Percentiles rank a stretch among this genome's conserved stretches.
These are phyloP conservation scores for Persicaria maculosa DNA, from an alignment of 148 eudicot genomes.

Conservation along the genomic window DNA sequence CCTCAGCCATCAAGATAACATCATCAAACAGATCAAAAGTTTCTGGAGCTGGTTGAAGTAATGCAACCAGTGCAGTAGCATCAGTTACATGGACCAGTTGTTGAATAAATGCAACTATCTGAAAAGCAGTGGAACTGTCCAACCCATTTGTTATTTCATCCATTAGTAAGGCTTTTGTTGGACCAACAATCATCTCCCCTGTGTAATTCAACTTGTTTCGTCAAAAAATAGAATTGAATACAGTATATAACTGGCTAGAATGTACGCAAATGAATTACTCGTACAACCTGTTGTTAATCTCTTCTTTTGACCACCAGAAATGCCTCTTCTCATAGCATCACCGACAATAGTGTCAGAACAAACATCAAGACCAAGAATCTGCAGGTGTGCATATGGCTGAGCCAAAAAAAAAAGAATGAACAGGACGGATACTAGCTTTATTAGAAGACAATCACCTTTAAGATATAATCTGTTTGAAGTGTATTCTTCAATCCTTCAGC, in stretches of 20 bases:
- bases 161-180: conserved; percentile 66
- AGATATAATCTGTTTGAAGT: conserved; percentile 74
- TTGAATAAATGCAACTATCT: conserved; percentile 57
- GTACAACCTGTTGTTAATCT: conserved; percentile 64
- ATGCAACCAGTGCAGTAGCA: conserved; percentile 60
- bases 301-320: conserved; percentile 88
- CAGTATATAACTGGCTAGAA: too few relatives aligned
- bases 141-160: conserved; percentile 92
- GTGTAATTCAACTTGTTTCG: conserved; percentile 7
- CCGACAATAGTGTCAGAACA: conserved; percentile 73
- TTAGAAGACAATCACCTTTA: conserved; percentile 43
- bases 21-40: conserved; percentile 79
- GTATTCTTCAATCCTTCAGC: conserved; percentile 56
- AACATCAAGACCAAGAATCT: conserved; percentile 79
- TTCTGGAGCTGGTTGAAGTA: conserved; percentile 93
- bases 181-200: conserved; percentile 95
- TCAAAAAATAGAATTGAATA: background rate
- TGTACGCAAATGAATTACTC: background rate
- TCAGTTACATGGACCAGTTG: conserved; percentile 64
- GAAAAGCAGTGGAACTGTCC: conserved; percentile 85
- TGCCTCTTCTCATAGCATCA: conserved; percentile 81
- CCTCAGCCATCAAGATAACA: conserved; percentile 77
- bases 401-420: background rate
- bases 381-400: conserved; percentile 5
- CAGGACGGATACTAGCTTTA: background rate